Base-by-base conservation (phyloP, 2,329 filamentous ascomycete genomes). In the Cytospora piceae region DNA sequence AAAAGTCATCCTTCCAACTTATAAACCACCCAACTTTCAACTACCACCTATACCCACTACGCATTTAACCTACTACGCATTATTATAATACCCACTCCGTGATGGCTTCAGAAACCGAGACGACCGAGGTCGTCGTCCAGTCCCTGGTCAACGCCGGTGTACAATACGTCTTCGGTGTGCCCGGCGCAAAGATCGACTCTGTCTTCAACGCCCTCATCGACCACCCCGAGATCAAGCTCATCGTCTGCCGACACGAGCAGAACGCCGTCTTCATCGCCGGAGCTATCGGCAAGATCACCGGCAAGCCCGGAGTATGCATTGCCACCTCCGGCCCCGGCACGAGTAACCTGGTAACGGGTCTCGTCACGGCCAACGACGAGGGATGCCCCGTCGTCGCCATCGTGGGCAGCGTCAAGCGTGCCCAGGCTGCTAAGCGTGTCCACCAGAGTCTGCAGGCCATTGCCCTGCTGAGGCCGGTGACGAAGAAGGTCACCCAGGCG, bases 261-360 rank as follows among this genome's bases (percentile, higher is more conserved):
- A 83, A 83, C 69, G 80, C 80, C 20, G 80, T 80, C 8, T 81
- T 83, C 72, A 83, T 83, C 74, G 80, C 81, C 24, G 79, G 79
- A 2, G 81, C 79, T 0, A 73, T 79, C 27, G 81, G 81, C 14
- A 74, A 79, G 34, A 78, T 83, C 65, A 82, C 80, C 1, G 80
- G 80, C 22, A 73, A 73, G 3, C 79, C 80, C 4, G 80, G 80
- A 14, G 80, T 82, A 0, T 80, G 77, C 70, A 78, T 82, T 55
- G 80, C 78, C 22, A 83, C 81, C 3, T 81, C 78, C 15, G 81
- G 80, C 0, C 81, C 81, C 0, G 81, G 81, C 17, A 80, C 80
- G 2, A 78, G 77, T 53, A 83, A 83, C 69, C 73, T 82, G 17
- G 78, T 77, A 1, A 82, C 81, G 0, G 80, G 80, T 0, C 73